These are phyloP conservation scores for Calonectria ilicicola DNA, from an alignment of 2,329 filamentous ascomycete genomes.

Conservation along the genomic window DNA sequence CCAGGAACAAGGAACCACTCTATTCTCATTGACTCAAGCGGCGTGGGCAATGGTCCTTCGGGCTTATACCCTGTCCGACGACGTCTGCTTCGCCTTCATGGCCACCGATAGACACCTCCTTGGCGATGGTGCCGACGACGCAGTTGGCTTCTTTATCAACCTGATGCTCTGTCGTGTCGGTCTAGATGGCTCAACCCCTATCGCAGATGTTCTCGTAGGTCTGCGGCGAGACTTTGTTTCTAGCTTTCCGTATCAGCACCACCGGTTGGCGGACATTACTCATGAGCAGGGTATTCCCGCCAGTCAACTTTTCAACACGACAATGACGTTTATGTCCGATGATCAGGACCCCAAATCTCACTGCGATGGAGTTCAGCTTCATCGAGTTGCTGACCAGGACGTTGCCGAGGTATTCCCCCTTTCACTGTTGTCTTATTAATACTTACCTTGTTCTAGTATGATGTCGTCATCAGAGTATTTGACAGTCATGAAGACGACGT, in stretches of 20 bases:
- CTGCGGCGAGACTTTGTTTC: slow-evolving; percentile 17
- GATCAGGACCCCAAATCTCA: background rate
- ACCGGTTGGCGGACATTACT: slow-evolving; percentile 20
- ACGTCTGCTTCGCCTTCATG: slow-evolving; percentile 57
- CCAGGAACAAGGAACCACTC: slow-evolving; percentile 51
- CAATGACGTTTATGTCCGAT: slow-evolving; percentile 16
- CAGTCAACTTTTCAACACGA: slow-evolving; percentile 25
- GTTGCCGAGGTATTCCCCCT: slow-evolving; percentile 9
- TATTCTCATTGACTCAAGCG: slow-evolving; percentile 63
- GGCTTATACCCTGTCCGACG: slow-evolving; percentile 57
- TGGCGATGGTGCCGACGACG: slow-evolving; percentile 4
- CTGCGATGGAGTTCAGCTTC: slow-evolving; percentile 2
- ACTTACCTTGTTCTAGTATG: slow-evolving; percentile 4
- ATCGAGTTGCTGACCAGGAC: slow-evolving; percentile 4
- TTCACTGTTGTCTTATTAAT: background rate
- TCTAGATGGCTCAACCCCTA: slow-evolving; percentile 2
- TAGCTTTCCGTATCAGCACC: slow-evolving; percentile 21
- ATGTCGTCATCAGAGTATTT: slow-evolving; percentile 4
- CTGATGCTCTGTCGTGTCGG: slow-evolving; percentile 7
- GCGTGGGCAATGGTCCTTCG: slow-evolving; percentile 65
- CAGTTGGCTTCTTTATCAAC: slow-evolving; percentile 22
- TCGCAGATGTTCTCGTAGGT: background rate
- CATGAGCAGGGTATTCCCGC: slow-evolving; percentile 20
- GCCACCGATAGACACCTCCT: slow-evolving; percentile 20
- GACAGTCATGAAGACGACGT: slow-evolving; percentile 1